These are phyloP conservation scores for Scutellaria baicalensis DNA, from an alignment of 257 asterid species.

Conservation along the genomic window DNA sequence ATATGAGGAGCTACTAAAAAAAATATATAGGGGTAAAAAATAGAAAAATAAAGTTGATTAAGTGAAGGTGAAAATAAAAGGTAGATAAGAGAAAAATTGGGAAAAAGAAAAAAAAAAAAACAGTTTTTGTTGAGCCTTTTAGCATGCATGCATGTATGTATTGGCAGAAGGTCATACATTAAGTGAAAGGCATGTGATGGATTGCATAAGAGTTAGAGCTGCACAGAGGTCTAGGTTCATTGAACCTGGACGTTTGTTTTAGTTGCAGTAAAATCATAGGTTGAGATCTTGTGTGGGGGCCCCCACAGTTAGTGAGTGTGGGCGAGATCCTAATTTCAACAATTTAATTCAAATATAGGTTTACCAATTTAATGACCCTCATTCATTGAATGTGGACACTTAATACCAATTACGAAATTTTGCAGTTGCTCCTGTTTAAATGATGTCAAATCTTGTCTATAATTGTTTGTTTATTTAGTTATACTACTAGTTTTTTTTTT, in stretches of 20 bases:
- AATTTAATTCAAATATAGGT: background rate
- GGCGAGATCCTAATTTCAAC: background rate
- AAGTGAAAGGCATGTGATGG: background rate
- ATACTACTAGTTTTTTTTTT: no score
- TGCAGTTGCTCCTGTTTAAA: no score
- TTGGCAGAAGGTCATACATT: background rate
- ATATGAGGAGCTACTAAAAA: no score
- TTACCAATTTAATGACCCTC: background rate
- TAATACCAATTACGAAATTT: background rate
- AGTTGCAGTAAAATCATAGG: background rate
- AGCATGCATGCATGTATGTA: background rate
- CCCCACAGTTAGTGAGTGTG: slow-evolving; percentile 12
- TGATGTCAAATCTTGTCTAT: no score
- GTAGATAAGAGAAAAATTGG: no score
- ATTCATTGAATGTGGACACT: slow-evolving; percentile 28
- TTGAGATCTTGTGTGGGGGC: background rate
- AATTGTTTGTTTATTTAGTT: no score
- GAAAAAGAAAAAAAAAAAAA: no score
- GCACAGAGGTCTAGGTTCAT: slow-evolving; percentile 14
- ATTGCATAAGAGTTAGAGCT: background rate
- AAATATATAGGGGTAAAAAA: no score
- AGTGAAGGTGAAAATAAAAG: no score
- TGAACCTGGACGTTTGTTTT: slow-evolving; percentile 23
- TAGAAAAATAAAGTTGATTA: no score
- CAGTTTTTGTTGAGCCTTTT: background rate